Evolutionary conservation across 192 early-diverging fungal species (phyloP).

Genomic region (Entophlyctis helioformis): DNA sequence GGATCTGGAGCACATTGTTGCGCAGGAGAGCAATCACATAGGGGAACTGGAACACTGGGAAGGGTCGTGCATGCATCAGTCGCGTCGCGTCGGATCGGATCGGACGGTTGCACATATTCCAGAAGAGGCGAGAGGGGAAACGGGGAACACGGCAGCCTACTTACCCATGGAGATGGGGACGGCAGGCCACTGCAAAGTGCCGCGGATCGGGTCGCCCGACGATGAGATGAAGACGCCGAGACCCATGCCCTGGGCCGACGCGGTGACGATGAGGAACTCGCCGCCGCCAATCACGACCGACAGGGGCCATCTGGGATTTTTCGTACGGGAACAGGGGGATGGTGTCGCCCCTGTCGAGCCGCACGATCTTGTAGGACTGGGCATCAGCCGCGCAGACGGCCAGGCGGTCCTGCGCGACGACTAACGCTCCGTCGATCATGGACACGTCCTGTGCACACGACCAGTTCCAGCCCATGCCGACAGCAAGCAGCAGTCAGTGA

Average conservation of each 20-base stretch:
- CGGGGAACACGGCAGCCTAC: neutral
- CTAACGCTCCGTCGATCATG: conserved; percentile 47
- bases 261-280: conserved; percentile 64
- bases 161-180: conserved; percentile 39
- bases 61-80: conserved; percentile 21
- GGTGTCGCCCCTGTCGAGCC: conserved; percentile 24
- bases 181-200: conserved; percentile 43
- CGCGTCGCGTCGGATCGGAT: neutral
- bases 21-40: conserved; percentile 57
- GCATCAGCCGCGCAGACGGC: conserved; percentile 57
- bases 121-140: neutral
- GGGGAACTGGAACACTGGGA: conserved; percentile 59
- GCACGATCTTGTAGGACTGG: conserved; percentile 58
- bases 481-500: conserved; percentile 1
- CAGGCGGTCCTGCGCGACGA: conserved; percentile 36
- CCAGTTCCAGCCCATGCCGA: no score
- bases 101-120: neutral
- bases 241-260: conserved; percentile 25
- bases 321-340: conserved; percentile 42
- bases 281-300: conserved; percentile 41
- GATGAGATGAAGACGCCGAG: conserved; percentile 63
- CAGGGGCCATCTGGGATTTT: conserved; percentile 36
- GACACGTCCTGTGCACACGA: conserved; percentile 39
- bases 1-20: conserved; percentile 60
- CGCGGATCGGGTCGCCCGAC: conserved; percentile 59